Base-by-base conservation (phyloP, 2,329 filamentous ascomycete genomes). In the Zymoseptoria ardabiliae region DNA sequence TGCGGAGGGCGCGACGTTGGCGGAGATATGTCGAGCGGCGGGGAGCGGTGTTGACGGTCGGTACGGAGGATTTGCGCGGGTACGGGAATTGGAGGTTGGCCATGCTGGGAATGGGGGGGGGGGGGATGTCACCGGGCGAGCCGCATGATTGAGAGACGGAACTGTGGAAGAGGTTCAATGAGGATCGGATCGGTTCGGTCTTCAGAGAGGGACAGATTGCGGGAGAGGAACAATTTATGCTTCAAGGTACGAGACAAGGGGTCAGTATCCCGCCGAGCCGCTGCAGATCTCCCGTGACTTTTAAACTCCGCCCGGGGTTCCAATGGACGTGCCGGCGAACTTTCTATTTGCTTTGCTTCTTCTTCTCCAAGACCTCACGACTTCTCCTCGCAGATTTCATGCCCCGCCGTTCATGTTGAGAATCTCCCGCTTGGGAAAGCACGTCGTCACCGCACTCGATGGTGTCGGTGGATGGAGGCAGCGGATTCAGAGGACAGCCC, bases 11-110 rank as follows among this genome's bases (percentile, higher is more conserved):
- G 30, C 66, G 65, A 51, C 64, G 63, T 53, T 66, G 67, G 19
- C 61, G 62, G 53, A 62, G 63, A n/a, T 59, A 56, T 13, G 59
- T 70, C 5, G 85, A 77, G 65, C 82, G 80, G 69, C 85, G 81
- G 53, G 83, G 80, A 65, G 81, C 54, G 9, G 61, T 81, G 76
- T 90, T 93, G 28, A 87, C 86, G 86, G 84, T 66, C 88, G 85
- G 71, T 88, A 85, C 65, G 17, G 89, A 93, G 71, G 83, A 85
- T 77, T 93, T 96, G 74, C 91, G 88, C 70, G 90, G 85, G 58
- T 91, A 86, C 64, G 92, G 91, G 80, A 93, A 91, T 75, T 96
- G 92, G 91, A 96, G 78, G 60, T 64, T 94, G 67, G 68, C 60
- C 66, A 68, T 69, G 56, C 9, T 49, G 49, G 25, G 11, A 10